Evolutionary conservation across 1,284 basidiomycete genomes (phyloP), one percentile per base, ranked within the genome.

Genomic region (Moesziomyces antarcticus): DNA sequence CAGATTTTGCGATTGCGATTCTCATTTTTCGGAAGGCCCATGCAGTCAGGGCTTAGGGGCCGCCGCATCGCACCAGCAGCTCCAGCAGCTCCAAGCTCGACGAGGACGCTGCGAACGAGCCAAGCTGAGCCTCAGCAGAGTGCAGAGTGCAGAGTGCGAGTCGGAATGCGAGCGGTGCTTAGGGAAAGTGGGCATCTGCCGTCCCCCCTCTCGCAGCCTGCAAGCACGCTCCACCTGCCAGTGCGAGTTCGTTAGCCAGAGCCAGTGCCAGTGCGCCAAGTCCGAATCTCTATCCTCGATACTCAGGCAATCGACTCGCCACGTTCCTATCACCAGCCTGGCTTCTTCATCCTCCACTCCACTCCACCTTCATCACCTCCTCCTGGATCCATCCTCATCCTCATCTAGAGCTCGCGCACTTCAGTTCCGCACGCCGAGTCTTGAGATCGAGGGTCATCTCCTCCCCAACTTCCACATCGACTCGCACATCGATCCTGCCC

Each of bases 401-500:
- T 40, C 37, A 18, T 40, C 37, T 6, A 14, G 16, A 40, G 37
- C 37, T 40, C 37, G 37, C 18, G 37, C 37, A 40, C 18, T 1
- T 40, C 16, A 40, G 14, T 3, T 18, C 16, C 37, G 37, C 18
- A 16, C 14, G 37, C 37, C 37, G 37, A 40, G 37, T 18, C 18
- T 40, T 18, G 37, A 40, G 37, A 40, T 18, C 37, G 37, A 40
- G 37, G 37, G 16, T 6, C 37, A 40, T 40, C 37, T 40, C 18
- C 37, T 40, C 37, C 37, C 37, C 14, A 40, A 2, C 16, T 40
- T 40, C 37, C 13, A 14, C 14, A 18, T 40, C 37, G 41, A 47
- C 35, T 41, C 18, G 24, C 42, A 21, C 25, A 40, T 56, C 37
- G 45, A 67, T 50, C 59, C 68, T 68, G 69, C 63, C 69, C 22